These are phyloP conservation scores for Neonectria sp. DNA, from an alignment of 2,329 filamentous ascomycete genomes.

Conservation along the genomic window DNA sequence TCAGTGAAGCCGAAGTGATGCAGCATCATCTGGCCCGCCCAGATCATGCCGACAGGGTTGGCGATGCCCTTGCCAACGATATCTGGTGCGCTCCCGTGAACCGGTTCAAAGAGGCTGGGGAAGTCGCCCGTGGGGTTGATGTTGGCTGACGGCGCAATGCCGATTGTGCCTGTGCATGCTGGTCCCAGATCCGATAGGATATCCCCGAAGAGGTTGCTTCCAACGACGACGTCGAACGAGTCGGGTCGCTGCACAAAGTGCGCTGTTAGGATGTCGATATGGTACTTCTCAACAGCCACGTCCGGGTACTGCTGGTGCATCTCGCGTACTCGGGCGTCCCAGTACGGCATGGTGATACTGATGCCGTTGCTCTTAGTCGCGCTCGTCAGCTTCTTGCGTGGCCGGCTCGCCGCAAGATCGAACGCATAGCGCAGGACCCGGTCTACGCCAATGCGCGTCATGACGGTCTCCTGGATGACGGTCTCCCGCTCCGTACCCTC, in stretches of 20 bases:
- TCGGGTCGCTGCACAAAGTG: slow-evolving; percentile 74
- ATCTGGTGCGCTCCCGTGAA: slow-evolving; percentile 81
- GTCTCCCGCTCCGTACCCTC: slow-evolving; percentile 71
- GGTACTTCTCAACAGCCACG: slow-evolving; percentile 74
- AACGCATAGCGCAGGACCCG: slow-evolving; percentile 76
- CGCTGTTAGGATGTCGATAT: slow-evolving; percentile 77
- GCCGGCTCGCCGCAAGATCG: slow-evolving; percentile 71
- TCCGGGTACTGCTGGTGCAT: slow-evolving; percentile 71
- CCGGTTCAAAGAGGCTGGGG: slow-evolving; percentile 74
- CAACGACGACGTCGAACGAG: slow-evolving; percentile 74
- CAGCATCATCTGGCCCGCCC: slow-evolving; percentile 77
- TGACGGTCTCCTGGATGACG: slow-evolving; percentile 74
- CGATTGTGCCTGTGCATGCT: slow-evolving; percentile 79
- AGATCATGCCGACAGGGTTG: slow-evolving; percentile 81
- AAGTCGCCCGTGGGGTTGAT: slow-evolving; percentile 71
- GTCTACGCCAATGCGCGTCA: slow-evolving; percentile 73
- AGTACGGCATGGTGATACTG: slow-evolving; percentile 77
- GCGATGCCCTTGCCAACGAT: slow-evolving; percentile 82
- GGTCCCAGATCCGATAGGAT: slow-evolving; percentile 81
- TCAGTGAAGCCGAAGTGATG: slow-evolving; percentile 45
- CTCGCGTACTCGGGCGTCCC: slow-evolving; percentile 72
- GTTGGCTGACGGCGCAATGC: slow-evolving; percentile 80
- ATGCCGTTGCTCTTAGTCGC: slow-evolving; percentile 79
- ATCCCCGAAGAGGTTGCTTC: slow-evolving; percentile 75
- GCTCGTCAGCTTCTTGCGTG: slow-evolving; percentile 73